Evolutionary conservation across 768 basidiomycete genomes (phyloP).

Genomic region (Boletus rubropictus): DNA sequence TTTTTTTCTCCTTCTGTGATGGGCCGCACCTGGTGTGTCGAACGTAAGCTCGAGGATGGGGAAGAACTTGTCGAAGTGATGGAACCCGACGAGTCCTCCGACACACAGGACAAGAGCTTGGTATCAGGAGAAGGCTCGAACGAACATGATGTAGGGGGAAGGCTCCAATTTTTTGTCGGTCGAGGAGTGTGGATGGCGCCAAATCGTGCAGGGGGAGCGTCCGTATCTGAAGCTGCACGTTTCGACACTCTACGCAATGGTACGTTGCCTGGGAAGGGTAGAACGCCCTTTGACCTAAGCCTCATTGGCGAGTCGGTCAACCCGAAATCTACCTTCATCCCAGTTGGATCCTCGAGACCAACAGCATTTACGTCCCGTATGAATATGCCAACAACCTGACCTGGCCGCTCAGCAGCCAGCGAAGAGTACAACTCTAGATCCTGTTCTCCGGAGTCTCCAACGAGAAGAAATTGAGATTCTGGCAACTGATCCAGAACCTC

Average conservation of each 20-base stretch:
- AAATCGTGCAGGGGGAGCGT: constrained; percentile 6
- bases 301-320: constrained; percentile 3
- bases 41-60: constrained; percentile 13
- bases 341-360: constrained; percentile 59
- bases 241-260: constrained; percentile 5
- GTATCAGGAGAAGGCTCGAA: constrained; percentile 10
- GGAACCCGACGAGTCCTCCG: constrained; percentile 26
- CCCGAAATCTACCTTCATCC: constrained; percentile 22
- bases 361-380: constrained; percentile 64
- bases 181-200: constrained; percentile 14
- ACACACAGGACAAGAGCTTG: constrained; percentile 9
- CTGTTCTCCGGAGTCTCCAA: constrained; percentile 94
- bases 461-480: constrained; percentile 68
- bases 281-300: constrained; percentile 3
- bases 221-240: constrained; percentile 20
- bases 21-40: constrained; percentile 9
- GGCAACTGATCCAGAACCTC: constrained; percentile 74
- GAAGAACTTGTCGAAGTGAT: constrained; percentile 19
- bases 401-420: constrained; percentile 61
- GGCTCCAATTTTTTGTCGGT: constrained; percentile 6
- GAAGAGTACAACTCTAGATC: constrained; percentile 87
- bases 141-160: constrained; percentile 13
- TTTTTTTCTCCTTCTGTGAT: constrained; percentile 51
- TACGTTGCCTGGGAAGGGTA: constrained; percentile 1
- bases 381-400: constrained; percentile 73